phyloP scores from a whole-genome alignment of 176 grass and related monocot genomes.

The Dendrocalamus sinicus region DNA sequence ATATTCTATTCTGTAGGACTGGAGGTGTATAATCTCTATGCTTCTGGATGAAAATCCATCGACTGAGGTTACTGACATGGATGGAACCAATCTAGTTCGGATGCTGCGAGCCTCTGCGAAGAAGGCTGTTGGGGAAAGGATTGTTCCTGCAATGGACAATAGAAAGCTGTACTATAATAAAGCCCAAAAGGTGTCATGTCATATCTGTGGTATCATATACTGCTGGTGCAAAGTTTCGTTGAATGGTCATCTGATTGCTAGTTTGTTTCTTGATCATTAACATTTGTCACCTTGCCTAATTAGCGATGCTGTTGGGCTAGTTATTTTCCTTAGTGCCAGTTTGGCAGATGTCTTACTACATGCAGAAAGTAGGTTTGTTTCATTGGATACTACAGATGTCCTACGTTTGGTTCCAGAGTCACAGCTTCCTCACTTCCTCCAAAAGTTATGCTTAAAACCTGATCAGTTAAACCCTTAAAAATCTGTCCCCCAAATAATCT shows the following conservation, averaged over 20 bases:
- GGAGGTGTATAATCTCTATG: conserved; percentile 92
- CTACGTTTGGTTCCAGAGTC: conserved; percentile 4
- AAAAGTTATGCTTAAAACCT: conserved; percentile 9
- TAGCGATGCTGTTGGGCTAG: conserved; percentile 12
- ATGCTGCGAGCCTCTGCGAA: conserved; percentile 88
- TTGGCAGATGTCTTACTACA: background rate
- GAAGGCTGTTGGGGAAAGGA: conserved; percentile 94
- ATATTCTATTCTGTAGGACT: conserved; percentile 66
- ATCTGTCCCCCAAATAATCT: background rate
- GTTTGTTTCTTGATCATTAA: conserved; percentile 16
- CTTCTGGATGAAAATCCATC: conserved; percentile 85
- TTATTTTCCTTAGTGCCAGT: conserved; percentile 18
- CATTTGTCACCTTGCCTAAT: background rate
- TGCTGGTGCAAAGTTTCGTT: conserved; percentile 12
- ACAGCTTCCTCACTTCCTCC: background rate
- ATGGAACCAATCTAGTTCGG: conserved; percentile 89
- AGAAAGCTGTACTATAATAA: conserved; percentile 87
- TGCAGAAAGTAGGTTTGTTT: conserved; percentile 25
- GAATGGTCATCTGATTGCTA: conserved; percentile 12
- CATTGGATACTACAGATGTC: conserved; percentile 1
- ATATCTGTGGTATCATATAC: conserved; percentile 19
- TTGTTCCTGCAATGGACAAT: conserved; percentile 85
- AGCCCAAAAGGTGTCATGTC: conserved; percentile 68
- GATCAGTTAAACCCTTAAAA: conserved; percentile 25
- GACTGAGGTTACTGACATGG: conserved; percentile 80